Evolutionary conservation across 768 basidiomycete genomes (phyloP), one percentile per base, ranked within the genome.

Genomic region (Trametes cinnabarina): DNA sequence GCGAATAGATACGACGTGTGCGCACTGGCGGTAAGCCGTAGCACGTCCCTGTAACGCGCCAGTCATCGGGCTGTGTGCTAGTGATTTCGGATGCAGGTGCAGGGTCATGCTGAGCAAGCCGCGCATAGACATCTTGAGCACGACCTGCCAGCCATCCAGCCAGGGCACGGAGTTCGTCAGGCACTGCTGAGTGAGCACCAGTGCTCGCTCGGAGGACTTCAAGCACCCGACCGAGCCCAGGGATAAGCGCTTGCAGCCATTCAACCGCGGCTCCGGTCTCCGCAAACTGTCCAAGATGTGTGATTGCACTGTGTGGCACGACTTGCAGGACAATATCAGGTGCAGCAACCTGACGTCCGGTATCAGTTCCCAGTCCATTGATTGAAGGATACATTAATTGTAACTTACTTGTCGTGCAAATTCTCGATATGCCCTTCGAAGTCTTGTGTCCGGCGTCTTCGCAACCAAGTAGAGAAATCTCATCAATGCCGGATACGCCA

Each of bases 21-120:
- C 72, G 63, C 15, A 76, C 65, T 40, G 67, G 59, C 8, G 71
- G 71, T 58, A 71, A 65, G 6, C 67, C 60, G 43, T 74, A 76
- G 47, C 59, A 70, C 19, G 64, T 67, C 1, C 73, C 72, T 7
- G 65, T 72, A 68, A 68, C 25, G 5, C 3, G 17, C 49, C 55
- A 57, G 15, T 30, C 3, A n/a, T n/a, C n/a, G n/a, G n/a, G n/a
- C n/a, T n/a, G n/a, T n/a, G n/a, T n/a, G n/a, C n/a, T n/a, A n/a
- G n/a, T n/a, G n/a, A n/a, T n/a, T n/a, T n/a, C n/a, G n/a, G n/a
- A n/a, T n/a, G n/a, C n/a, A n/a, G 17, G 37, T 39, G 50, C 39
- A 3, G 50, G 39, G 19, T 10, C 4, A 30, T 51, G 50, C 11
- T 51, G 50, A 9, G 25, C 1, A 0, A 51, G 39, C 2, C 50